These are phyloP conservation scores for Asterochloris sp. DNA, from an alignment of 139 green algal genomes.

Conservation along the genomic window DNA sequence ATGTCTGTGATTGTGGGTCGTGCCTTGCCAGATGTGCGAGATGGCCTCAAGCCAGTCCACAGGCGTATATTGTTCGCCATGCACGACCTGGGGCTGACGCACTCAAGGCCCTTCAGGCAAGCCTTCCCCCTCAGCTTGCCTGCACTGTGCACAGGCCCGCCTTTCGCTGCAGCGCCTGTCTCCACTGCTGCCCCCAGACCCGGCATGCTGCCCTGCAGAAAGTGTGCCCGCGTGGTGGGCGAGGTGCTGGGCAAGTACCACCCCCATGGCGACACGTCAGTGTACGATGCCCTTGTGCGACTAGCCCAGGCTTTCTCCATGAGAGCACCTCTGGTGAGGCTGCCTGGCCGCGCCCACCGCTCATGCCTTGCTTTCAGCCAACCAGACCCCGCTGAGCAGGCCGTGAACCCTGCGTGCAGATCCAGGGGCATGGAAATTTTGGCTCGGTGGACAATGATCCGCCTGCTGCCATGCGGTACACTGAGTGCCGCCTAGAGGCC, in stretches of 20 bases:
- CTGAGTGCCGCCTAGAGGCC: constrained; percentile 63
- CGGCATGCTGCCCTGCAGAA: constrained; percentile 35
- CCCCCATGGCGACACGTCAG: constrained; percentile 89
- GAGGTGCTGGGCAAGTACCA: constrained; percentile 99
- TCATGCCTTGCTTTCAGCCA: neutral
- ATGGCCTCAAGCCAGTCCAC: constrained; percentile 98
- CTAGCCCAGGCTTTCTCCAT: constrained; percentile 90
- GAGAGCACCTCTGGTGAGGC: constrained; percentile 69
- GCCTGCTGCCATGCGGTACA: constrained; percentile 91
- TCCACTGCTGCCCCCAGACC: neutral
- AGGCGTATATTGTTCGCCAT: constrained; percentile 95
- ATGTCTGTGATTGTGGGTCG: constrained; percentile 97
- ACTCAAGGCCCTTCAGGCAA: constrained; percentile 71
- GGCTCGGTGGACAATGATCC: constrained; percentile 94
- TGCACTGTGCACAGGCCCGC: neutral
- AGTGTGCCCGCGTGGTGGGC: constrained; percentile 95
- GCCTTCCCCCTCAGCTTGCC: too few species aligned
- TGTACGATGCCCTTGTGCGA: constrained; percentile 94
- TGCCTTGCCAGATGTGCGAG: constrained; percentile 92
- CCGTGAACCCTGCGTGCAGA: constrained; percentile 17
- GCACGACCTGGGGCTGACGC: constrained; percentile 86
- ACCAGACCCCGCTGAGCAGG: neutral
- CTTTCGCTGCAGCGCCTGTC: neutral
- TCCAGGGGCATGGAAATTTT: constrained; percentile 97
- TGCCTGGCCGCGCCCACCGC: neutral